Conservation (phyloP, 306 rosid species). For the Erythrophleum fordii region DNA sequence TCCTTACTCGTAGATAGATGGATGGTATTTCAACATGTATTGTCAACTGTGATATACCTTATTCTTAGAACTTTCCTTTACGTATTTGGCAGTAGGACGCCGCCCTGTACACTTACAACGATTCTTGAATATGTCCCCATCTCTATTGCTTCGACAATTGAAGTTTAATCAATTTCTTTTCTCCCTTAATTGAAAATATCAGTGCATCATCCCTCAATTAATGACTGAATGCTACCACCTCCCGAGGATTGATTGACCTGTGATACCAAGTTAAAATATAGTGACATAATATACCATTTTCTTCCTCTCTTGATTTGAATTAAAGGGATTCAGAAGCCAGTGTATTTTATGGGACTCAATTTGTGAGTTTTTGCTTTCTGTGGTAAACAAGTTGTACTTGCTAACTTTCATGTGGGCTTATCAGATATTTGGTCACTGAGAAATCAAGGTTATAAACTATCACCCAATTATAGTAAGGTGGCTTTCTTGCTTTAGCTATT, state of each 20-base stretch:
- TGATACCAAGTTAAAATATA: background rate
- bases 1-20: too few species aligned
- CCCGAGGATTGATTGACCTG: background rate
- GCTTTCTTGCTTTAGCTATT: background rate
- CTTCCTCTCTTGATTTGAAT: background rate
- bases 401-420: background rate
- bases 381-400: background rate
- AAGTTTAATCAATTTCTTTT: background rate
- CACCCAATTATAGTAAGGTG: background rate
- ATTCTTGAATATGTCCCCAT: background rate
- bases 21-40: background rate
- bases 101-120: background rate
- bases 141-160: background rate
- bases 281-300: background rate
- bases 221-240: background rate
- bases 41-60: background rate
- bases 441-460: background rate
- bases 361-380: background rate
- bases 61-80: background rate
- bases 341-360: background rate
- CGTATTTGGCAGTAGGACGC: background rate
- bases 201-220: constrained; percentile 2
- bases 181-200: background rate
- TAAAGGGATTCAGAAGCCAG: background rate
- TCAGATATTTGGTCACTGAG: background rate